Evolutionary conservation across 192 early-diverging fungal species (phyloP).

Genomic region (Backusella morwellensis): DNA sequence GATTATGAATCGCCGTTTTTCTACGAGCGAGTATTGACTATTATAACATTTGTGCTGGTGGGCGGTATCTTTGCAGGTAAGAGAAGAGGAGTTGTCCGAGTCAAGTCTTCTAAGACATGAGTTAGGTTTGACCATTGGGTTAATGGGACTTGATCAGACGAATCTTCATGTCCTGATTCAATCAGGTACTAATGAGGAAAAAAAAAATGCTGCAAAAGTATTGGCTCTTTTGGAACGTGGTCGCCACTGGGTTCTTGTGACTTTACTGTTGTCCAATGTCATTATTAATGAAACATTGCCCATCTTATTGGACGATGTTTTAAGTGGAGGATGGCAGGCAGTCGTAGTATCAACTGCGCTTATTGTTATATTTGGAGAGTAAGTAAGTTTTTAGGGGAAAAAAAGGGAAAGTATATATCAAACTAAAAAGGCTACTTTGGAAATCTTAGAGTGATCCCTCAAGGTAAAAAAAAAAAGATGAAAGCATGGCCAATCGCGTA

Average conservation of each 20-base stretch:
- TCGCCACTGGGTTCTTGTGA: conserved; percentile 92
- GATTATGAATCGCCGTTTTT: conserved; percentile 14
- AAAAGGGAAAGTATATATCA: background rate
- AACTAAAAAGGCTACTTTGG: background rate
- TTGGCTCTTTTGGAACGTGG: conserved; percentile 44
- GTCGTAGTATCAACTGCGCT: conserved; percentile 85
- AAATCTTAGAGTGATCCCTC: conserved; percentile 72
- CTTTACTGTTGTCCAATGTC: conserved; percentile 90
- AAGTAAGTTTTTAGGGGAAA: conserved; percentile 19
- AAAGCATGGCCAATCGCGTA: background rate
- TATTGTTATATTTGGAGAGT: conserved; percentile 95
- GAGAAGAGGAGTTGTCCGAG: background rate
- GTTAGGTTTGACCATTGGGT: conserved; percentile 30
- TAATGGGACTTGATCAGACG: conserved; percentile 72
- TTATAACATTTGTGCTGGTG: conserved; percentile 58
- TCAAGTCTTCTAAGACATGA: background rate
- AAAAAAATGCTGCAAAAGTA: conserved; percentile 63
- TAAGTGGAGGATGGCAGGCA: conserved; percentile 76
- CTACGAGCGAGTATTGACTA: background rate
- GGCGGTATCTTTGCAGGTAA: conserved; percentile 79
- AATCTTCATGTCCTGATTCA: conserved; percentile 79
- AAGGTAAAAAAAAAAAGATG: conserved; percentile 34
- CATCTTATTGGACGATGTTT: conserved; percentile 75
- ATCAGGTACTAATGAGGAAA: conserved; percentile 70
- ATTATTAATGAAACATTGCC: conserved; percentile 94